phyloP scores from a whole-genome alignment of 225 moss, liverwort and hornwort genomes.

The Sphagnum tenellum region DNA sequence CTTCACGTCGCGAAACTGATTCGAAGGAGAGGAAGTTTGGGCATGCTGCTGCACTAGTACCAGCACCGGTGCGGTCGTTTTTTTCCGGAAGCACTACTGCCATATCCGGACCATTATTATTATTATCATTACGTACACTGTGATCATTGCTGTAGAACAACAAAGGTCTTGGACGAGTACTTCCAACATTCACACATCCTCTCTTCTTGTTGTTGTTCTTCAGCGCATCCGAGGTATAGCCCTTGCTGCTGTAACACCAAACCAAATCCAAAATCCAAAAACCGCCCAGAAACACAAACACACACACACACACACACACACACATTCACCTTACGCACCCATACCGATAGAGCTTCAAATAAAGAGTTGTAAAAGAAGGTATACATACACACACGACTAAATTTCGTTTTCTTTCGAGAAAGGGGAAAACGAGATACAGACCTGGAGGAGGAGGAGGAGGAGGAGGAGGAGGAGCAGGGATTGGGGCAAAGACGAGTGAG shows the following conservation, averaged over 20 bases:
- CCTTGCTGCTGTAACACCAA: not conserved
- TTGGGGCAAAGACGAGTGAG: conserved; percentile 14
- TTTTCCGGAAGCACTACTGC: not conserved
- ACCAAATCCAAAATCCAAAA: not conserved
- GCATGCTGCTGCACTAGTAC: conserved; percentile 6
- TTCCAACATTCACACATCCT: conserved; percentile 3
- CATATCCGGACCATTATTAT: not conserved
- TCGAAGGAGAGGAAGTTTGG: not conserved
- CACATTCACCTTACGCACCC: no score
- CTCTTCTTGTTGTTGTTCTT: not conserved
- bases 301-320: no score
- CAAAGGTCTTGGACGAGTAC: conserved; percentile 1
- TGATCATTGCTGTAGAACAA: not conserved
- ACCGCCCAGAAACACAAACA: not conserved
- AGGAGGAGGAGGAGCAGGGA: conserved; percentile 3
- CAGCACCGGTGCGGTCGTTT: conserved; percentile 8
- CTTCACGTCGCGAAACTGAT: conserved; percentile 51
- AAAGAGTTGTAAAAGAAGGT: no score
- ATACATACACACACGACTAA: not conserved
- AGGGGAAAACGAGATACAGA: not conserved
- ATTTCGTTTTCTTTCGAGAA: not conserved
- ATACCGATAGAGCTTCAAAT: no score
- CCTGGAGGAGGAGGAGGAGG: not conserved
- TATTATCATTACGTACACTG: not conserved
- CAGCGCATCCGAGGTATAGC: not conserved